These are phyloP conservation scores for Eucalyptus lansdowneana DNA, from an alignment of 345 rosid genomes.

Conservation along the genomic window DNA sequence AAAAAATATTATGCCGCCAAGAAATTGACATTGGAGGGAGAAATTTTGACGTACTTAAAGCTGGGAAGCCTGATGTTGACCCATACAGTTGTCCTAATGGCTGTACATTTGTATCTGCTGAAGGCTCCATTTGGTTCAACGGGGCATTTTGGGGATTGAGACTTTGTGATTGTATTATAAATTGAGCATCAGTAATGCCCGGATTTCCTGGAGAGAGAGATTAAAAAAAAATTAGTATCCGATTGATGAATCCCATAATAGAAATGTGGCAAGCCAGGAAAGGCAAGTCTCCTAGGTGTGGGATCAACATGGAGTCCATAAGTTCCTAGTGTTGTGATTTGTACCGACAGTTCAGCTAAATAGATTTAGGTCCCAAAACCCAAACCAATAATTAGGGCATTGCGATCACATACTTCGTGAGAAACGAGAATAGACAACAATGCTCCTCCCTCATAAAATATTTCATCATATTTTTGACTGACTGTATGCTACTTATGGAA, in stretches of 20 bases:
- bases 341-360: neutral
- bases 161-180: too few species aligned
- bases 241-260: too few species aligned
- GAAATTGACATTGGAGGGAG: neutral
- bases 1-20: neutral
- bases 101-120: neutral
- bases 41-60: neutral
- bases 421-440: too few species aligned
- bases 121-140: neutral
- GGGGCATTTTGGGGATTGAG: neutral
- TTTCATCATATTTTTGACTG: too few species aligned
- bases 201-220: neutral
- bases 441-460: too few species aligned
- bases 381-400: neutral
- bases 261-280: neutral
- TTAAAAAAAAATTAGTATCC: too few species aligned
- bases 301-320: neutral
- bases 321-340: neutral
- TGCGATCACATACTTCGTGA: too few species aligned
- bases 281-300: neutral
- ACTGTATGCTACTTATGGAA: too few species aligned
- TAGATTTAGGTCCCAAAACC: neutral
- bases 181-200: too few species aligned
- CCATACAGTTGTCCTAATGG: rapidly evolving
- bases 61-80: neutral